Conservation (phyloP, 805 yeast species). For the Ogataea siamensis region DNA sequence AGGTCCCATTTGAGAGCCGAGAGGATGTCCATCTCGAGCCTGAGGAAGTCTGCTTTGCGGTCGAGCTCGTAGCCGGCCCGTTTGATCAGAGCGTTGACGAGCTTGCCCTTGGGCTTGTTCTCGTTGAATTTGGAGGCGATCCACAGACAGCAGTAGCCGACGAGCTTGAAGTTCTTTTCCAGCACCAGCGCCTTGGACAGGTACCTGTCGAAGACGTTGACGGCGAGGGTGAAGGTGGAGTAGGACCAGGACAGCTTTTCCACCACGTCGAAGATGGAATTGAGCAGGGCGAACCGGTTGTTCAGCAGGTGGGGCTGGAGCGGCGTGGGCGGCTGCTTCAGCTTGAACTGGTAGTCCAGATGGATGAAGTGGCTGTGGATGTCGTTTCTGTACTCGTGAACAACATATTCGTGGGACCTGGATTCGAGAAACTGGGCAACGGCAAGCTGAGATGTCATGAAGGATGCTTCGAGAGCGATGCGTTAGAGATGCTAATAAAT, state of each 20-base stretch:
- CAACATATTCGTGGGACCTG: conserved; percentile 27
- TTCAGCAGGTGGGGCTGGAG: conserved; percentile 23
- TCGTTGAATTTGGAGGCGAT: conserved; percentile 45
- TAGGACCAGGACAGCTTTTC: conserved; percentile 31
- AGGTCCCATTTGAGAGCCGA: conserved; percentile 65
- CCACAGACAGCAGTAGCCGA: conserved; percentile 47
- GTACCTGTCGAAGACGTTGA: conserved; percentile 40
- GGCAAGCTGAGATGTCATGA: conserved; percentile 10
- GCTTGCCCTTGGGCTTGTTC: conserved; percentile 50
- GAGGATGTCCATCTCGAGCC: conserved; percentile 68
- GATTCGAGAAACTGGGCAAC: conserved; percentile 28
- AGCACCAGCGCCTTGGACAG: conserved; percentile 35
- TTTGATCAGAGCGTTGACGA: conserved; percentile 30
- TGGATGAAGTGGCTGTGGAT: conserved; percentile 27
- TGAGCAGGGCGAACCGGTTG: conserved; percentile 28
- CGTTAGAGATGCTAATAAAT: conserved; percentile 14
- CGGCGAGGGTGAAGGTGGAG: conserved; percentile 38
- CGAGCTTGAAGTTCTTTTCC: conserved; percentile 36
- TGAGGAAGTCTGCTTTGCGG: conserved; percentile 40
- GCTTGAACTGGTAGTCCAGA: conserved; percentile 32
- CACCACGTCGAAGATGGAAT: conserved; percentile 33
- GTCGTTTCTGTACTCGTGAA: conserved; percentile 31
- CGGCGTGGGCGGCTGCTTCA: conserved; percentile 28
- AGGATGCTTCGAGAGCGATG: conserved; percentile 4
- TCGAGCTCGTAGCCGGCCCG: conserved; percentile 31